Conservation (phyloP, 108 stramenopile species). For the Stephanodiscus triporus region DNA sequence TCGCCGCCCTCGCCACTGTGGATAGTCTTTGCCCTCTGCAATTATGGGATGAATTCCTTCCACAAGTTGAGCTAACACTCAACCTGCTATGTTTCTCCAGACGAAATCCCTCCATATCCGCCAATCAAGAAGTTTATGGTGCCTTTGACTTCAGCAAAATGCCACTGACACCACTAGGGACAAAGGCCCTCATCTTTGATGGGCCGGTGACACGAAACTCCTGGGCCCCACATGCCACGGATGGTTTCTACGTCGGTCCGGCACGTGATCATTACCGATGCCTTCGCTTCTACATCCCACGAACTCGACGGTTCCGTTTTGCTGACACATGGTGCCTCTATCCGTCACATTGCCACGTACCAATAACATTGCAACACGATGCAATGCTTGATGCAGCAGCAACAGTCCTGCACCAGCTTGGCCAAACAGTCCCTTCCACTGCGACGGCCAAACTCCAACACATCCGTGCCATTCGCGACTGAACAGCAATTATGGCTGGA, state of each 20-base stretch:
- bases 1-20: slow-evolving; percentile 14
- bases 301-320: slow-evolving; percentile 24
- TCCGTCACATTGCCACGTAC: neutral
- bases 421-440: too few species aligned
- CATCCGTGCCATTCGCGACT: too few species aligned
- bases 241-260: slow-evolving; percentile 42
- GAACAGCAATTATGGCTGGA: too few species aligned
- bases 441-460: too few species aligned
- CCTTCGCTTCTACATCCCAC: slow-evolving; percentile 31
- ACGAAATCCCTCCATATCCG: slow-evolving; percentile 44
- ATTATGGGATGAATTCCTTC: slow-evolving; percentile 23
- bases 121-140: slow-evolving; percentile 39
- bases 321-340: slow-evolving; percentile 21
- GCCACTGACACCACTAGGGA: slow-evolving; percentile 11
- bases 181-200: slow-evolving; percentile 17
- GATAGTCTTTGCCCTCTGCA: slow-evolving; percentile 13
- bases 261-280: slow-evolving; percentile 40
- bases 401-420: too few species aligned
- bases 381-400: too few species aligned
- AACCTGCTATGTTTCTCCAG: slow-evolving; percentile 41
- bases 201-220: slow-evolving; percentile 23
- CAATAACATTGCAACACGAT: neutral
- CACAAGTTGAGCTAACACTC: slow-evolving; percentile 17
- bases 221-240: slow-evolving; percentile 24
- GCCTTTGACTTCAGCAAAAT: slow-evolving; percentile 42